Evolutionary conservation across 225 moss, liverwort and hornwort species (phyloP), one percentile per base, ranked within the genome.

Genomic region (Anthoceros angustus): DNA sequence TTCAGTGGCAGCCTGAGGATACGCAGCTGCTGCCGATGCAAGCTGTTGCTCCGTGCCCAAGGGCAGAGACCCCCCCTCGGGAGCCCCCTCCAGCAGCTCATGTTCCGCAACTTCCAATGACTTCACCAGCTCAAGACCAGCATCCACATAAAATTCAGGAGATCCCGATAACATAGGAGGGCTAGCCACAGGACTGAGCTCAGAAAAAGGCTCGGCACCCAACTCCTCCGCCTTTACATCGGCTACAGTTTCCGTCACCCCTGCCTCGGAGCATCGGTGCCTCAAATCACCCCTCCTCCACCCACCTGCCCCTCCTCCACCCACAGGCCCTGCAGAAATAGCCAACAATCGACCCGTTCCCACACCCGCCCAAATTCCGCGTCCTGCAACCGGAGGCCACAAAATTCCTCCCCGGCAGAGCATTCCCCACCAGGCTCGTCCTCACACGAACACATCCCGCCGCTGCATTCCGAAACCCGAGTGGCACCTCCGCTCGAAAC

Each of bases 51-150:
- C 72, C 77, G 77, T 7, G 67, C 42, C 71, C 75, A 72, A 5
- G 78, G 77, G 5, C 68, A 70, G 49, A 32, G 25, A 10, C 9
- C 43, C 18, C 23, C 23, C 9, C 72, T 64, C 68, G 55, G 77
- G 76, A 11, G 78, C 77, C 2, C 76, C 83, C 70, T 70, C 72
- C 1, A 84, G 71, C 0, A 77, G 74, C 64, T 78, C 76, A n/a
- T 74, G 76, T 38, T 84, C 84, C 6, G 80, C 81, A 66, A 78
- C 81, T 62, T 84, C 84, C 8, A 84, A 69, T 9, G 78, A 76
- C 61, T 74, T 67, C 43, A 84, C 78, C 11, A 84, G 78, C 64
- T 80, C 81, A 24, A 84, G 70, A 25, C 74, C 78, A 4, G 74
- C 48, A 9, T 81, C 80, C 12, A 55, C 55, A 55, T 55, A 55